Base-by-base conservation (phyloP, 2,329 filamentous ascomycete genomes). In the Lecanosticta acicola region DNA sequence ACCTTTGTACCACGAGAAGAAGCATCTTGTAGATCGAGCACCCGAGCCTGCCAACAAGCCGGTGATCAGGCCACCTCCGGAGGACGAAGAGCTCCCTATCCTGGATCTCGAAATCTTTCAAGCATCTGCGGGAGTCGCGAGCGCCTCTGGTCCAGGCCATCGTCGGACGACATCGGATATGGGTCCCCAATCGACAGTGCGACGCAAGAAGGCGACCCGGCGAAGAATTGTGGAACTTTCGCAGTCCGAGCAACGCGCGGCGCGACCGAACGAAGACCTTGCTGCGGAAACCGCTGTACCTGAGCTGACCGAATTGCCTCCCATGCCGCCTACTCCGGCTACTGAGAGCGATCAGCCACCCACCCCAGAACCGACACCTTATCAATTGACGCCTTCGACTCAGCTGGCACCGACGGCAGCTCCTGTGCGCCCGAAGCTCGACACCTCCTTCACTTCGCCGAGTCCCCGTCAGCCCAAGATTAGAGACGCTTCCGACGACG, bases 1-100 rank as follows among this genome's bases (percentile, higher is more conserved):
- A 0, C 91, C 93, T 1, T 84, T 79, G n/a, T 94, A 88, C 61
- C 79, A 82, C 13, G 93, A 98, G 71, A 83, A 82, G 63, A 88
- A 88, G 59, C 84, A 86, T 55, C 75, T 98, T 35, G 78, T 90
- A 3, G 90, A 96, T 41, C 81, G 90, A 38, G 86, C 77, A 9
- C 84, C 86, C 1, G 83, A 94, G 57, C 80, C 83, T 14, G 78
- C 85, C 19, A 82, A 79, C 32, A 82, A 89, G 7, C 88, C 89
- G 0, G 83, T 94, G 13, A 78, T 94, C 47, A 87, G 84, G 64
- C 80, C 84, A 11, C 73, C 76, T 19, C 73, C 76, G 3, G 76
- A 80, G 11, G 83, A 87, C 56, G 72, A 75, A 47, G 60, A 66
- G 8, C 34, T 32, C 3, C 16, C 41, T n/a, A 32, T 42, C 11